Conservation (phyloP, 306 rosid genomes). For the Quercus gilva region DNA sequence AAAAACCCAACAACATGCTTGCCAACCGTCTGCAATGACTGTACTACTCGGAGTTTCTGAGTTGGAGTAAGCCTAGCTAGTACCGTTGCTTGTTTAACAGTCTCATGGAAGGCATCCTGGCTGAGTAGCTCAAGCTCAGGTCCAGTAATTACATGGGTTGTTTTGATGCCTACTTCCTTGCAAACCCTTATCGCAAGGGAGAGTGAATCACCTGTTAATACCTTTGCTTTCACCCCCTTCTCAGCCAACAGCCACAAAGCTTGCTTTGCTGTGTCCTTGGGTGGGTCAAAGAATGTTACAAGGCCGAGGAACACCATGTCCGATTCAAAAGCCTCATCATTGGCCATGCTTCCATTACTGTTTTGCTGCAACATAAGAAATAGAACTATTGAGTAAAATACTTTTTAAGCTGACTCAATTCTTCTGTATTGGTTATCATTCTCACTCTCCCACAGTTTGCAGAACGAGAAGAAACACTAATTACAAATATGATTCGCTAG, state of each 20-base stretch:
- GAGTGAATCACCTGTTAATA: conserved; percentile 76
- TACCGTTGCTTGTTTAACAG: conserved; percentile 65
- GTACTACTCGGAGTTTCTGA: conserved; percentile 75
- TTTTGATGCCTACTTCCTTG: conserved; percentile 77
- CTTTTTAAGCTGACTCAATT: not conserved
- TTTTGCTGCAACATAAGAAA: conserved; percentile 25
- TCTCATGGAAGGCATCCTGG: conserved; percentile 66
- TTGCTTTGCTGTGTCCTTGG: conserved; percentile 86
- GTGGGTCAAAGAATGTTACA: conserved; percentile 82
- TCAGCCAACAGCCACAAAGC: conserved; percentile 72
- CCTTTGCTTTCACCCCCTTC: conserved; percentile 85
- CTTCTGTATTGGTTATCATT: not conserved
- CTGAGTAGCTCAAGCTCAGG: conserved; percentile 72
- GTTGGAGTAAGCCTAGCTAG: conserved; percentile 82
- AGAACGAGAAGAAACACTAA: not conserved
- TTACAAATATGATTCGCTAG: not conserved
- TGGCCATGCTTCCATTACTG: conserved; percentile 20
- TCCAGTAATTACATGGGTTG: conserved; percentile 69
- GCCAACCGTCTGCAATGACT: conserved; percentile 67
- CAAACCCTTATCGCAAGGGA: conserved; percentile 67
- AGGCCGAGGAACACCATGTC: conserved; percentile 79
- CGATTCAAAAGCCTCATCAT: conserved; percentile 44
- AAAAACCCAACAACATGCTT: conserved; percentile 71
- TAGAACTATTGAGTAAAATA: not conserved
- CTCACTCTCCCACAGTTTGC: not conserved